phyloP scores from a whole-genome alignment of 257 asterid genomes.

The Cordia subcordata region DNA sequence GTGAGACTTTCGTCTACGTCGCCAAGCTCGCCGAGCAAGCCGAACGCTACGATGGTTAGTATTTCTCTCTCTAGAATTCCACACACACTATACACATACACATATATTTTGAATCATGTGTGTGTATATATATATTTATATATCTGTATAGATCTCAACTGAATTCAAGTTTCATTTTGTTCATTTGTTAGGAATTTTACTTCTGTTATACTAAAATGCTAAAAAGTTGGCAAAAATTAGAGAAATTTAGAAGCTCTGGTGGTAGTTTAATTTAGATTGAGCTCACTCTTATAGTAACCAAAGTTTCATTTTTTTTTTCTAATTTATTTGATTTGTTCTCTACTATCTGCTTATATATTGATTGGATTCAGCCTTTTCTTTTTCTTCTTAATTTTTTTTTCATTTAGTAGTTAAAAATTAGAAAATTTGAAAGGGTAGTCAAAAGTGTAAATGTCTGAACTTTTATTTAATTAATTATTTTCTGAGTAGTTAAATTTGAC shows the following conservation, averaged over 20 bases:
- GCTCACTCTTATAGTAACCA: background rate
- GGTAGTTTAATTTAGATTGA: background rate
- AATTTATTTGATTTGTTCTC: background rate
- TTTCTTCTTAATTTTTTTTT: no score
- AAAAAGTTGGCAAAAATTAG: background rate
- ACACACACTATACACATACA: no score
- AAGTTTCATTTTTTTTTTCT: background rate
- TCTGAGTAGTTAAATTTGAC: no score
- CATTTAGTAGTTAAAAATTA: background rate
- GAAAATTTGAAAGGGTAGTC: background rate
- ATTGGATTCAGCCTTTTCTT: background rate
- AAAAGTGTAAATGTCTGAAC: no score
- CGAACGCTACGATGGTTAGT: slow-evolving; percentile 8
- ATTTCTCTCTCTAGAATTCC: background rate
- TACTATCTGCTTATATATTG: background rate
- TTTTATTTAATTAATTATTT: no score
- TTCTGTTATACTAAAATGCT: background rate
- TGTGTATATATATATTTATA: background rate
- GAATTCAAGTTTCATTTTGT: background rate
- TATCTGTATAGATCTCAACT: background rate
- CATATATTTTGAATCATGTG: no score
- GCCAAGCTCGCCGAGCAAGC: slow-evolving; percentile 9
- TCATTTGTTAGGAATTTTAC: background rate
- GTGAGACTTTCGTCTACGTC: slow-evolving; percentile 7
- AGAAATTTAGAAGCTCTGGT: background rate